Base-by-base conservation (phyloP, 352 stramenopile genomes). In the Phytopythium cucurbitacearum region DNA sequence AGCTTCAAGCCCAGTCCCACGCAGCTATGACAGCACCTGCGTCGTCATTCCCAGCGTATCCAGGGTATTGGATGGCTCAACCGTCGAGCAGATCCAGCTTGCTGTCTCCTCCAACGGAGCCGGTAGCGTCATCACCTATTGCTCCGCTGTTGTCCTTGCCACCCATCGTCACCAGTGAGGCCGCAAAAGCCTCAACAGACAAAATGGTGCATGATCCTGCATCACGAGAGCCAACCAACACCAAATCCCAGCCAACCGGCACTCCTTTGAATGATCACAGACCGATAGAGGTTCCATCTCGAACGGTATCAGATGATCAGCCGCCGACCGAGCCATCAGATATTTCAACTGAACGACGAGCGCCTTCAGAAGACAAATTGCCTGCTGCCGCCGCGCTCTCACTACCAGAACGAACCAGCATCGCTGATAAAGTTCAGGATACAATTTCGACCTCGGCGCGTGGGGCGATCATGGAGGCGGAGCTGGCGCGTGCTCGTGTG, bases 401-500 rank as follows among this genome's bases (percentile, higher is more conserved):
- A 2, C 21, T 15, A 10, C 48, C 16, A 28, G 15, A 35, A 35
- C 2, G 7, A 8, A 2, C 39, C 12, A 50, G 5, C 3, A 3
- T n/a, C 3, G 32, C 2, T 7, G 48, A 53, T 21, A 81, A 69
- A 40, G 55, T 59, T 5, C 65, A 81, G 32, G 39, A 73, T 49
- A 75, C 69, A 3, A 62, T 87, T 6, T 64, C 59, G 9, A 59
- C 72, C 4, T 84, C 73, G 9, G 65, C 67, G 13, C 85, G 88
- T 53, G 76, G 79, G 7, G 81, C 81, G 3, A 56, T 82, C 16
- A 73, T 67, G 5, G 81, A 91, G 59, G 81, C 81, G 5, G 76
- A 91, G 56, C 70, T 91, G 46, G 79, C 81, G 7, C 86, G 82
- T 52, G 63, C 70, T 28, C 74, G 81, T 6, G 76, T 91, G 12